Evolutionary conservation across 2,329 filamentous ascomycete species (phyloP).

Genomic region (Phialocephala sp.): DNA sequence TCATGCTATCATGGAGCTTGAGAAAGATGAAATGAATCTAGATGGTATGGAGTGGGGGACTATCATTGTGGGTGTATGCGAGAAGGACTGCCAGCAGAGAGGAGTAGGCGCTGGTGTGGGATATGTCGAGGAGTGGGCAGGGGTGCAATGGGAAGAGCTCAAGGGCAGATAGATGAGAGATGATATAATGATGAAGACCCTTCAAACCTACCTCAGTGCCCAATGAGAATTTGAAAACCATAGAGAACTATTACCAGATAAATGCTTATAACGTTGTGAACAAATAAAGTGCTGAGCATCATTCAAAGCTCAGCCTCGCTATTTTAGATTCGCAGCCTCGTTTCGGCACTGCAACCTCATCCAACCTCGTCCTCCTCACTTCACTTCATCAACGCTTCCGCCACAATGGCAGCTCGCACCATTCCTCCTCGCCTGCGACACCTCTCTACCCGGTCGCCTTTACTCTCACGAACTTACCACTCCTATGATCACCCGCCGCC

Average conservation of each 20-base stretch:
- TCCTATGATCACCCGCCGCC: conserved; percentile 71
- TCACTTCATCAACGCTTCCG: neutral
- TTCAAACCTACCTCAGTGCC: neutral
- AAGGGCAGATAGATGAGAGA: conserved; percentile 23
- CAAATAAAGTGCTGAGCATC: too few species aligned
- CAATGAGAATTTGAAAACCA: neutral
- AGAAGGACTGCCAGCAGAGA: conserved; percentile 72
- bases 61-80: conserved; percentile 84
- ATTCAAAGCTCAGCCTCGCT: conserved; percentile 19
- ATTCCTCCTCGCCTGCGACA: conserved; percentile 7
- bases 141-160: conserved; percentile 95
- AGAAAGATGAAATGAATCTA: conserved; percentile 72
- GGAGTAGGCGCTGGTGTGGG: conserved; percentile 67
- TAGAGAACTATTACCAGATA: neutral
- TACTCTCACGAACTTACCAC: conserved; percentile 55
- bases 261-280: neutral
- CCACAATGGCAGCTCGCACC: conserved; percentile 25
- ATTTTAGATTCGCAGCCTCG: conserved; percentile 16
- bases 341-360: conserved; percentile 19
- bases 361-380: conserved; percentile 1
- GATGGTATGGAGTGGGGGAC: conserved; percentile 99
- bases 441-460: neutral
- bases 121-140: conserved; percentile 95
- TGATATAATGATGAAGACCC: neutral
- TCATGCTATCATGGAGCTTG: conserved; percentile 86